phyloP scores from a whole-genome alignment of 2,329 filamentous ascomycete genomes.

The Colletotrichum horii region DNA sequence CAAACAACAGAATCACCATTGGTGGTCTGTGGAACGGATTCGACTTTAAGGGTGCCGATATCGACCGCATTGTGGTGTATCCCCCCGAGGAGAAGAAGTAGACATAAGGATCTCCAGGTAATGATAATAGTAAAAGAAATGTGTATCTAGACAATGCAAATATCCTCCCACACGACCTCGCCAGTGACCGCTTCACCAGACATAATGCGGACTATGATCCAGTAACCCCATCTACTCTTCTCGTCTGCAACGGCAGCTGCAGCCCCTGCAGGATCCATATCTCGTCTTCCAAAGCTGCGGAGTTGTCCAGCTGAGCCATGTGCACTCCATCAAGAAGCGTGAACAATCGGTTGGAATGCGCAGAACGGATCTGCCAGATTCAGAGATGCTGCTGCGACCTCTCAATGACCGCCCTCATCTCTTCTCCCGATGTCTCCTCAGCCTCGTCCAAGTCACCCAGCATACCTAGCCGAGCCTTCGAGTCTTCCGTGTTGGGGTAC shows the following conservation, averaged over 20 bases:
- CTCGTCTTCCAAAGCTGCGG: not conserved
- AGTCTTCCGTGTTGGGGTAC: not conserved
- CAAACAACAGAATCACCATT: slow-evolving; percentile 58
- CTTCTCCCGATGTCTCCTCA: not conserved
- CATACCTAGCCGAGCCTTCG: not conserved
- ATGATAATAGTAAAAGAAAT: not conserved
- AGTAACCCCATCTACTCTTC: not conserved
- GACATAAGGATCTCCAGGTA: not conserved
- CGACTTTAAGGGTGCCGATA: slow-evolving; percentile 61
- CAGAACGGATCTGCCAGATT: not conserved
- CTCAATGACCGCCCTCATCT: not conserved
- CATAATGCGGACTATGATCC: not conserved
- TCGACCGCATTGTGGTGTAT: slow-evolving; percentile 66
- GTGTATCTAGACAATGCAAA: not conserved
- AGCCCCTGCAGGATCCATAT: not conserved
- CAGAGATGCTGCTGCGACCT: not conserved
- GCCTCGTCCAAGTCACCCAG: not conserved
- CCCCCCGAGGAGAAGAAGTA: slow-evolving; percentile 47
- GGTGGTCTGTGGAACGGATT: slow-evolving; percentile 62
- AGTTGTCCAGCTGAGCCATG: not conserved
- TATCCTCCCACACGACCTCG: not conserved
- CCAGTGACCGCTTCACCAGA: not conserved
- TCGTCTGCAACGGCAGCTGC: not conserved
- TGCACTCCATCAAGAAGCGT: not conserved
- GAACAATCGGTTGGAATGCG: not conserved